Evolutionary conservation across 2,329 filamentous ascomycete species (phyloP), one percentile per base, ranked within the genome.

Genomic region (Zarea fungicola): DNA sequence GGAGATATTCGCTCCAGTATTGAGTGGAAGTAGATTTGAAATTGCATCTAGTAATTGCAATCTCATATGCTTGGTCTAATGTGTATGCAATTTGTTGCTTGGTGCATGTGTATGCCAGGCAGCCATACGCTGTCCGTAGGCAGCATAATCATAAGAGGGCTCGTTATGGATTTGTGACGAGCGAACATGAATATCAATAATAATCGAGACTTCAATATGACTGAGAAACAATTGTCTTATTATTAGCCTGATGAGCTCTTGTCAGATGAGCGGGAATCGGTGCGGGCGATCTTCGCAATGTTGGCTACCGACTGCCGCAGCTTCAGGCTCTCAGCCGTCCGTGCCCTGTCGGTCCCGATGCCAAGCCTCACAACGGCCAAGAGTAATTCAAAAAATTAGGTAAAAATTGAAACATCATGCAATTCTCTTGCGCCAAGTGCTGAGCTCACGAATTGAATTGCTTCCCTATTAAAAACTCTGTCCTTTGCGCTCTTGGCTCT

Each of bases 1-100:
- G 44, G 44, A 5, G 44, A 47, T 19, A 29, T 47, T 11, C 44
- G 44, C 19, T 47, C 44, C 9, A 47, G 44, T 26, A 47, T 21
- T 5, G 44, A 40, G 7, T 47, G 44, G 44, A n/a, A n/a, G n/a
- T n/a, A n/a, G n/a, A n/a, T n/a, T n/a, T n/a, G n/a, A n/a, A n/a
- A n/a, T n/a, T n/a, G n/a, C n/a, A n/a, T n/a, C n/a, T n/a, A n/a
- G n/a, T n/a, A n/a, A n/a, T n/a, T n/a, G n/a, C n/a, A n/a, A n/a
- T n/a, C n/a, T n/a, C n/a, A n/a, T n/a, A n/a, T n/a, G n/a, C n/a
- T n/a, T n/a, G n/a, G n/a, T n/a, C n/a, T n/a, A n/a, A n/a, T n/a
- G n/a, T n/a, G n/a, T n/a, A n/a, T n/a, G n/a, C n/a, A n/a, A n/a
- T n/a, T n/a, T n/a, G n/a, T n/a, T n/a, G n/a, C n/a, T n/a, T n/a